phyloP scores from a whole-genome alignment of 305 asterid species.

The Fraxinus sp. region DNA sequence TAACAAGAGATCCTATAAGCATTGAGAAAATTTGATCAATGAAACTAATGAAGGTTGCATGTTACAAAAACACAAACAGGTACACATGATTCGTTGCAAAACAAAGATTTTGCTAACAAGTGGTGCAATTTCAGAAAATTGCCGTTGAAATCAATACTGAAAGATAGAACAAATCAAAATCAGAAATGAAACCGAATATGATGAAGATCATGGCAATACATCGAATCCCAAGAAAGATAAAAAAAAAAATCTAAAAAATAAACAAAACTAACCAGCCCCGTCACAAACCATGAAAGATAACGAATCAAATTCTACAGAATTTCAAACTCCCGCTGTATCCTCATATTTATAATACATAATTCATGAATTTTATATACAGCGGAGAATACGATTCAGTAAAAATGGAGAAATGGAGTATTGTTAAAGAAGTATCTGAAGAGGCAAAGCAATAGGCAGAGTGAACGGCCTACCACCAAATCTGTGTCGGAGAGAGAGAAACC shows the following conservation, averaged over 20 bases:
- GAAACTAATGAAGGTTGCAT: neutral
- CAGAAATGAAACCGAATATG: neutral
- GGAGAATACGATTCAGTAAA: neutral
- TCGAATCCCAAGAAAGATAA: slow-evolving; percentile 10
- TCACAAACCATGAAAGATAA: slow-evolving; percentile 28
- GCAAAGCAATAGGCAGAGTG: slow-evolving; percentile 29
- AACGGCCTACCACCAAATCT: slow-evolving; percentile 65
- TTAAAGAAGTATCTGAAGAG: slow-evolving; percentile 1
- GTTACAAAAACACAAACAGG: slow-evolving; percentile 9
- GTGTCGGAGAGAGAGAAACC: slow-evolving; percentile 33
- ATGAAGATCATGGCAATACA: slow-evolving; percentile 16
- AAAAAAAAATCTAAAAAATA: neutral
- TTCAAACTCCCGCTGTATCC: slow-evolving; percentile 8
- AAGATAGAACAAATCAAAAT: neutral
- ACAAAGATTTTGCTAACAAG: neutral
- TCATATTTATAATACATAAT: slow-evolving; percentile 20
- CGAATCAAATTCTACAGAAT: slow-evolving; percentile 23
- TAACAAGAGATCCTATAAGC: neutral
- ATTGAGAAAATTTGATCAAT: neutral
- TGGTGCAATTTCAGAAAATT: neutral
- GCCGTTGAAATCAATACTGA: neutral
- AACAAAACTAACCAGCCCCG: slow-evolving; percentile 14
- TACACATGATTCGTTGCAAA: neutral
- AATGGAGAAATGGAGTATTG: neutral
- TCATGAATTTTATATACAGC: neutral